phyloP scores from a whole-genome alignment of 2,329 filamentous ascomycete species.

The Fonsecaea multimorphosa region DNA sequence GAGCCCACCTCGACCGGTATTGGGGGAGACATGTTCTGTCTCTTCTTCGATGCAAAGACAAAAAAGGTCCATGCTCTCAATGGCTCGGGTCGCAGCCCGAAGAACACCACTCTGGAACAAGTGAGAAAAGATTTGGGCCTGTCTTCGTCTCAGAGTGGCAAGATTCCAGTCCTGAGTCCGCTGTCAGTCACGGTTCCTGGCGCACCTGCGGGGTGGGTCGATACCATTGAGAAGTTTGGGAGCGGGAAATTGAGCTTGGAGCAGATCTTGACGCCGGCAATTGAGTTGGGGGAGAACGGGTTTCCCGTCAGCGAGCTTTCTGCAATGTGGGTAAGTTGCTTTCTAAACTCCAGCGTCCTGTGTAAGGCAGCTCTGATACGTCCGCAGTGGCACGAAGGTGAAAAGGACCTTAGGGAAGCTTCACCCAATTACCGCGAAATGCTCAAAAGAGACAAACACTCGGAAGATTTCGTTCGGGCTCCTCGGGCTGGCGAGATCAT shows the following conservation, averaged over 20 bases:
- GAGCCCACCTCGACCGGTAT: constrained; percentile 94
- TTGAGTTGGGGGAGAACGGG: constrained; percentile 83
- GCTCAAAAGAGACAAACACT: constrained; percentile 76
- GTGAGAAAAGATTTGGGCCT: constrained; percentile 74
- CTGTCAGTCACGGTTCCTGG: constrained; percentile 88
- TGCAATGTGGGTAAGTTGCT: constrained; percentile 66
- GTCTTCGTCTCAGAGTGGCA: constrained; percentile 53
- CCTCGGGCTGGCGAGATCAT: constrained; percentile 85
- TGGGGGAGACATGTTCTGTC: constrained; percentile 95
- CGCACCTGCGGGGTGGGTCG: constrained; percentile 90
- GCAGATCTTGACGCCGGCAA: constrained; percentile 81
- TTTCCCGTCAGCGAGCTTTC: constrained; percentile 87
- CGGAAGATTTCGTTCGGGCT: constrained; percentile 72
- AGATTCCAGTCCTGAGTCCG: constrained; percentile 72
- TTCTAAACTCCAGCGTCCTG: background rate
- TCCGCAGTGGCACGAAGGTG: constrained; percentile 72
- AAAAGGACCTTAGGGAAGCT: constrained; percentile 68
- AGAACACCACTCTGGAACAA: constrained; percentile 70
- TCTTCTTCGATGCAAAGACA: constrained; percentile 85
- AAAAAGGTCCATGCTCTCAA: constrained; percentile 86
- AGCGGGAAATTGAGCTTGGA: constrained; percentile 80
- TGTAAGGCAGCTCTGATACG: constrained; percentile 19
- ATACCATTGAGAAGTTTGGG: constrained; percentile 85
- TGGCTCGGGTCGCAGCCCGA: constrained; percentile 84
- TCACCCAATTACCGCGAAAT: constrained; percentile 89